These are phyloP conservation scores for Laetiporus sulphureus DNA, from an alignment of 1,284 basidiomycete species.

Conservation along the genomic window DNA sequence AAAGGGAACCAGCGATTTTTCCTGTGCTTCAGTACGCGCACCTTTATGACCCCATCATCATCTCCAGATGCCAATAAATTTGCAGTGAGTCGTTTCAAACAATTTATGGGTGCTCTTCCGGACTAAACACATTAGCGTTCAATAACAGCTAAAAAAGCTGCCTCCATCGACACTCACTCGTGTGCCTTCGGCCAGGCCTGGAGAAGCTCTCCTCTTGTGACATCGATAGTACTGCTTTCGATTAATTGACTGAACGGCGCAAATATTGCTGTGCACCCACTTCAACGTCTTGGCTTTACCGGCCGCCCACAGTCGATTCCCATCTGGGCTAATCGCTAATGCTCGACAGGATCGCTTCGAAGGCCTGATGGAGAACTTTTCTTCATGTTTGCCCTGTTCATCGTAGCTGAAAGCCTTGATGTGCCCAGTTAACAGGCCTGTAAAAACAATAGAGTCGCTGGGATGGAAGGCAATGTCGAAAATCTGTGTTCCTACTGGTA, in stretches of 20 bases:
- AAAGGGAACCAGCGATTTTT: too few species aligned
- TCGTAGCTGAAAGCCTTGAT: conserved; percentile 77
- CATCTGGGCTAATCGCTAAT: conserved; percentile 59
- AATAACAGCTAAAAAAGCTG: conserved; percentile 5
- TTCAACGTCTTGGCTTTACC: conserved; percentile 81
- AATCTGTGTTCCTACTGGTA: conserved; percentile 69
- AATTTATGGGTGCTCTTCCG: conserved; percentile 77
- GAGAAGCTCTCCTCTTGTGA: conserved; percentile 53
- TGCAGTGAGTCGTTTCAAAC: conserved; percentile 64
- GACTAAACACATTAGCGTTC: conserved; percentile 31
- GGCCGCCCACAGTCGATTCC: conserved; percentile 64
- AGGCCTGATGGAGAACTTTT: conserved; percentile 50
- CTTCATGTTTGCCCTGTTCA: conserved; percentile 50
- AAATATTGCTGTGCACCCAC: too few species aligned
- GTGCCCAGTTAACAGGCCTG: conserved; percentile 77
- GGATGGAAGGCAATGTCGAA: conserved; percentile 92
- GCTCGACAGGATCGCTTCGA: conserved; percentile 76
- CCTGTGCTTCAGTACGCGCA: too few species aligned
- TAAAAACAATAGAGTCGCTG: conserved; percentile 57
- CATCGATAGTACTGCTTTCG: conserved; percentile 57
- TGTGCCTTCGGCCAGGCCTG: conserved; percentile 66
- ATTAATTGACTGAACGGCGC: too few species aligned
- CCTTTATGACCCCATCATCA: conserved; percentile 92
- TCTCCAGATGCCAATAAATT: conserved; percentile 82
- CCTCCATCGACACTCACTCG: conserved; percentile 59